These are phyloP conservation scores for Tricholoma hemisulphureum DNA, from an alignment of 768 basidiomycete species.

Conservation along the genomic window DNA sequence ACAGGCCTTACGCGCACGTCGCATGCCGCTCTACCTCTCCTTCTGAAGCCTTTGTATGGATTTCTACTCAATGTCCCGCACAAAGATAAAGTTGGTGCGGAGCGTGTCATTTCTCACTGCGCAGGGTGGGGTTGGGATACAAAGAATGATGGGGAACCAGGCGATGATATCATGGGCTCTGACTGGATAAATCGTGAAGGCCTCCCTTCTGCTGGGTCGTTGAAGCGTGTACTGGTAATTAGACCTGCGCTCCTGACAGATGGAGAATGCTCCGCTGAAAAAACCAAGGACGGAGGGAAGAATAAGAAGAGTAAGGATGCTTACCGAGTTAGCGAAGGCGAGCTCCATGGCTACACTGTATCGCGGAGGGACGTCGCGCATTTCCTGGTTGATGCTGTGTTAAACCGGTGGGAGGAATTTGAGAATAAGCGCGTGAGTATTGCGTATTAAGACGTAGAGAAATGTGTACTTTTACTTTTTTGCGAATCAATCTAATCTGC, in stretches of 20 bases:
- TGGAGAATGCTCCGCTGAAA: slow-evolving; percentile 46
- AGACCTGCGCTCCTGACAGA: slow-evolving; percentile 61
- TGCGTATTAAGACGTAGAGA: no score
- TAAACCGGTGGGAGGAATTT: slow-evolving; percentile 51
- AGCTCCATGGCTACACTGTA: slow-evolving; percentile 46
- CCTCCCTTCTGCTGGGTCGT: slow-evolving; percentile 41
- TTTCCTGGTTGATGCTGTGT: slow-evolving; percentile 51
- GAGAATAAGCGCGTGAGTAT: slow-evolving; percentile 48
- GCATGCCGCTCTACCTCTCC: slow-evolving; percentile 44
- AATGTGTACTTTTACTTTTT: no score
- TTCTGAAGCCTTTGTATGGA: slow-evolving; percentile 47
- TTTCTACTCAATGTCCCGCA: slow-evolving; percentile 46
- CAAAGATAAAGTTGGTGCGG: slow-evolving; percentile 59
- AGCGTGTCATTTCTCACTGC: slow-evolving; percentile 46
- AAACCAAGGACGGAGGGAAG: slow-evolving; percentile 10
- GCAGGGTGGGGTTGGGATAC: slow-evolving; percentile 51
- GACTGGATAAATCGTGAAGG: slow-evolving; percentile 44
- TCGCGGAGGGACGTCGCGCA: slow-evolving; percentile 65
- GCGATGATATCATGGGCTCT: slow-evolving; percentile 38
- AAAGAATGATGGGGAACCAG: slow-evolving; percentile 35
- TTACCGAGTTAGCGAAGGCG: slow-evolving; percentile 44
- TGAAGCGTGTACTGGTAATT: slow-evolving; percentile 47
- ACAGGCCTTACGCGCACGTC: slow-evolving; percentile 47
- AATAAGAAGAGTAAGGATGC: slow-evolving; percentile 26
- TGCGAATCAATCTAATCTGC: no score